These are phyloP conservation scores for Cladophialophora chaetospira DNA, from an alignment of 2,329 filamentous ascomycete genomes.

Conservation along the genomic window DNA sequence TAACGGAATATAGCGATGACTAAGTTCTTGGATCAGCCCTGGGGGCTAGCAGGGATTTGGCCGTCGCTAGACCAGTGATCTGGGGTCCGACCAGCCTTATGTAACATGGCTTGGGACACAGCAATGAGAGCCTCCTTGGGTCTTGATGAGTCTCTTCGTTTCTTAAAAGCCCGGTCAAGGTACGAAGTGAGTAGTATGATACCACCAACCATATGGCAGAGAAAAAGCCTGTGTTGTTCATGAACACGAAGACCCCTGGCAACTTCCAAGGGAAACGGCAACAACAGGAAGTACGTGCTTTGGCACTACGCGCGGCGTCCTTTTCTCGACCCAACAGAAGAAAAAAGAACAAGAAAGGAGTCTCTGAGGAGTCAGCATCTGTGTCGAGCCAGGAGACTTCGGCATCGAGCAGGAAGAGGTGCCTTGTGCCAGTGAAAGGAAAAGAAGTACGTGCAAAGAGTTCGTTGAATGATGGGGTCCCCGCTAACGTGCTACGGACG, in stretches of 20 bases:
- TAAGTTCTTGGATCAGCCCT: background rate
- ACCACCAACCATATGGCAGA: background rate
- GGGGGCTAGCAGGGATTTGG: background rate
- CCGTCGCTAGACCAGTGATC: background rate
- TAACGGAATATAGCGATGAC: background rate
- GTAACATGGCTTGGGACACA: too few relatives aligned
- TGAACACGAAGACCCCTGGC: slow-evolving; percentile 4
- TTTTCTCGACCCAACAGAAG: slow-evolving; percentile 6
- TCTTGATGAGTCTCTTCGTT: too few relatives aligned
- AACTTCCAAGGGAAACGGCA: slow-evolving; percentile 5
- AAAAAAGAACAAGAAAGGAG: background rate
- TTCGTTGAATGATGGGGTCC: background rate
- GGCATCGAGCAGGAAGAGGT: background rate
- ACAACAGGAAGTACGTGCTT: slow-evolving; percentile 3
- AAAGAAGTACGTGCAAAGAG: background rate
- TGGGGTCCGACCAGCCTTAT: too few relatives aligned
- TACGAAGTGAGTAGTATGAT: background rate
- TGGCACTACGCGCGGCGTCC: slow-evolving; percentile 6
- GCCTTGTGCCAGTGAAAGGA: background rate
- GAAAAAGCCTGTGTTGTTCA: slow-evolving; percentile 5
- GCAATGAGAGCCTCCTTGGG: too few relatives aligned
- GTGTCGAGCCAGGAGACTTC: background rate
- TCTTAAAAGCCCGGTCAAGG: too few relatives aligned
- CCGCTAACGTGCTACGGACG: background rate
- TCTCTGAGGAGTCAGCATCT: background rate